Conservation (phyloP, 176 grass and related monocot species). For the Oryza meyeriana region DNA sequence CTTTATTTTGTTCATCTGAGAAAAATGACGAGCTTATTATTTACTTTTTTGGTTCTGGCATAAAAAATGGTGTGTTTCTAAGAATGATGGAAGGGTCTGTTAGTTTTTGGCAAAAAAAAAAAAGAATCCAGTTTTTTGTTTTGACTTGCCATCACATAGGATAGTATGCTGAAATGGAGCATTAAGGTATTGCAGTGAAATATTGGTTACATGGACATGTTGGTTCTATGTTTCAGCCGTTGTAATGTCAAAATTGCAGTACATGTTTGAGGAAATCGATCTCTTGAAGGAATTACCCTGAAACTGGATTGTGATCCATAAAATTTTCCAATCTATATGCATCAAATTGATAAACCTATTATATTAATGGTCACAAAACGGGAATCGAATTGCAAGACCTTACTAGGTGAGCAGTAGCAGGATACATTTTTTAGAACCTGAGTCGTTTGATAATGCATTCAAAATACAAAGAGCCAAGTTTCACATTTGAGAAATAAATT, state of each 20-base stretch:
- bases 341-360: neutral
- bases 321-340: neutral
- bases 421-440: neutral
- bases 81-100: neutral
- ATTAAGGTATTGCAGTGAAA: neutral
- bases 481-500: conserved; percentile 12
- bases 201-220: neutral
- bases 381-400: neutral
- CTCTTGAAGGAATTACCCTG: neutral
- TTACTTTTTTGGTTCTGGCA: neutral
- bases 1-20: neutral
- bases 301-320: neutral
- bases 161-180: neutral
- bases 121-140: neutral
- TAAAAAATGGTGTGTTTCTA: neutral
- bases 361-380: neutral
- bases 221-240: neutral
- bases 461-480: neutral
- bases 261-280: neutral
- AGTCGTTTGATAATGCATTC: conserved; percentile 1
- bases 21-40: neutral
- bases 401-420: neutral
- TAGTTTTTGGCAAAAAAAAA: neutral
- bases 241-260: neutral
- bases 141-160: neutral